A percentile compares a stretch with the other conserved stretches of the same genome.
phyloP scores from a whole-genome alignment of 2,329 filamentous ascomycete genomes.

The Colletotrichum sp. region DNA sequence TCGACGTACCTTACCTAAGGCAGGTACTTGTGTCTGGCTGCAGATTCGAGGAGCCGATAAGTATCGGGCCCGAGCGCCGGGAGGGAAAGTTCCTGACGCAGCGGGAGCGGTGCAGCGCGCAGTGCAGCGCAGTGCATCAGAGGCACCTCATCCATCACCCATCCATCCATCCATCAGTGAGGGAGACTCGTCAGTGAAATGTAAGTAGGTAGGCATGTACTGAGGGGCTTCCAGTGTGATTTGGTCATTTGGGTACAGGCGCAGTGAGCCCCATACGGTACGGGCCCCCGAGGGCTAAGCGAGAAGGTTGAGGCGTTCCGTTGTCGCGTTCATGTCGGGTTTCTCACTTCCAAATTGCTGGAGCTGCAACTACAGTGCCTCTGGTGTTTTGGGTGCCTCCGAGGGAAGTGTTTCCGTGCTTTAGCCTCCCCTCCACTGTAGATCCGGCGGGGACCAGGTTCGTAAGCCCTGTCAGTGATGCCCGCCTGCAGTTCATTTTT shows the following conservation, averaged over 20 bases:
- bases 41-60: not conserved
- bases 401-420: conserved; percentile 9
- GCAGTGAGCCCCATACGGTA: not conserved
- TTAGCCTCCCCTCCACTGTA: conserved; percentile 13
- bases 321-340: not conserved
- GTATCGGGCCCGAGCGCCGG: not conserved
- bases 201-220: not conserved
- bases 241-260: not conserved
- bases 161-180: not conserved
- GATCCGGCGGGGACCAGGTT: conserved; percentile 3
- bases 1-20: not conserved
- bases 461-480: not conserved
- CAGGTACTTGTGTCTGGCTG: not conserved
- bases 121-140: not conserved
- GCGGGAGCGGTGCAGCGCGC: not conserved
- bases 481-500: not conserved
- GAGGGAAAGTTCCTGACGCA: not conserved
- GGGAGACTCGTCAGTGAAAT: not conserved
- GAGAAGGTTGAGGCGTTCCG: not conserved
- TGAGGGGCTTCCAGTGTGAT: not conserved
- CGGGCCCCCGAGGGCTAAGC: not conserved
- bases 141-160: not conserved
- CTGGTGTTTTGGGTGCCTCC: not conserved
- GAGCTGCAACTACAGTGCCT: not conserved
- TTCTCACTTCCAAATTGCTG: not conserved